Evolutionary conservation across 768 basidiomycete species (phyloP).

Genomic region (Psilocybe cyanescens): DNA sequence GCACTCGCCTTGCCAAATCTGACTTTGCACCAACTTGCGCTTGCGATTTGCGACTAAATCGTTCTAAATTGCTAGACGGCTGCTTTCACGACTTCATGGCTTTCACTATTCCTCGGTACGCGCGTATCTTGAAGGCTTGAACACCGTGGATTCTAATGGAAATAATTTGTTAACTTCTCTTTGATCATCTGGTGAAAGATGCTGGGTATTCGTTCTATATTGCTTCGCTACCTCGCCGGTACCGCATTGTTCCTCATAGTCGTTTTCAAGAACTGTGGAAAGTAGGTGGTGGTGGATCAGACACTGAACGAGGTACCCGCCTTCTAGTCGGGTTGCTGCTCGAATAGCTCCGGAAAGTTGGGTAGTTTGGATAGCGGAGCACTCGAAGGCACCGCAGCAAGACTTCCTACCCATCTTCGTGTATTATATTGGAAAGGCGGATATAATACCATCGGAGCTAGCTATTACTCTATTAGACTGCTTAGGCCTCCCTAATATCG

Average conservation of each 20-base stretch:
- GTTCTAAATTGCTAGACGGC: not conserved
- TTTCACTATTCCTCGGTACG: not conserved
- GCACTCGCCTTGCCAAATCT: not conserved
- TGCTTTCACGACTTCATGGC: not conserved
- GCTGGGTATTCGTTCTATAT: not conserved
- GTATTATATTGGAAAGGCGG: slow-evolving; percentile 1
- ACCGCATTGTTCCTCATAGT: slow-evolving; percentile 10
- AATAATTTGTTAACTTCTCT: not conserved
- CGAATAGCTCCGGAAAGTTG: not conserved
- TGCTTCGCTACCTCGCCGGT: slow-evolving; percentile 14
- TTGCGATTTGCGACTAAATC: not conserved
- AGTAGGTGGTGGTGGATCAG: not conserved
- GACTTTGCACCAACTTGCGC: not conserved
- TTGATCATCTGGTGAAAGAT: not conserved
- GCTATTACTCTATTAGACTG: not conserved
- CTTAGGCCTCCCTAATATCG: not conserved
- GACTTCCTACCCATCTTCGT: not conserved
- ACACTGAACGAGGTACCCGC: slow-evolving; percentile 1
- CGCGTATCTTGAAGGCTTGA: slow-evolving; percentile 1
- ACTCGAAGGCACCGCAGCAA: not conserved
- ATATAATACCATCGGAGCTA: slow-evolving; percentile 2
- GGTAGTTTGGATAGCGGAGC: slow-evolving; percentile 10
- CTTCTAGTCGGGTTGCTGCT: slow-evolving; percentile 6
- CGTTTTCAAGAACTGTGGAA: not conserved
- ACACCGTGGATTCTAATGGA: not conserved